phyloP scores from a whole-genome alignment of 2,329 filamentous ascomycete genomes.

The Arthroderma sp. region DNA sequence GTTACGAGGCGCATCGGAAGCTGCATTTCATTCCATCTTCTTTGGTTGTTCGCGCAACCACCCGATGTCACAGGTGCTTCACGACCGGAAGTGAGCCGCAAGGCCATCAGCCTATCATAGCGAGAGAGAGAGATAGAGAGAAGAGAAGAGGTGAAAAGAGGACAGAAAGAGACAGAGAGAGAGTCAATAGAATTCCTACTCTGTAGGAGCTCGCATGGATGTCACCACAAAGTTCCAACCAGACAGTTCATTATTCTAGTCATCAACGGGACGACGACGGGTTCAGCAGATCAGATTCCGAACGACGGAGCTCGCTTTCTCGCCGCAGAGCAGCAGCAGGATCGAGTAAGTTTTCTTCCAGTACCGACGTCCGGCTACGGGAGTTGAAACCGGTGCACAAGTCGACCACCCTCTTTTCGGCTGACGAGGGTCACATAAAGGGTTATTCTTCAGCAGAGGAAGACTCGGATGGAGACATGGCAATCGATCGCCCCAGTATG shows the following conservation, averaged over 20 bases:
- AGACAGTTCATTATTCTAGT: background rate
- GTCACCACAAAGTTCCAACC: constrained; percentile 3
- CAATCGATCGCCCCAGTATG: constrained; percentile 36
- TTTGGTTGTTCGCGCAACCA: constrained; percentile 3
- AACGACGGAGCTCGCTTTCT: constrained; percentile 3
- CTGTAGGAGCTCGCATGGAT: constrained; percentile 9
- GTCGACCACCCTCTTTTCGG: background rate
- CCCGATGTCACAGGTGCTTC: constrained; percentile 5
- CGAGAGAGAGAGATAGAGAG: background rate
- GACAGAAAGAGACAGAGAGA: background rate
- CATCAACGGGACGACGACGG: constrained; percentile 2
- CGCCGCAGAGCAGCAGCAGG: background rate
- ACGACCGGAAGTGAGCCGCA: constrained; percentile 4
- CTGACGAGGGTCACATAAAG: background rate
- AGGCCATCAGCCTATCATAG: constrained; percentile 3
- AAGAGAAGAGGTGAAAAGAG: background rate
- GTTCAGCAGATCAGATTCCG: background rate
- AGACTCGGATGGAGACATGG: constrained; percentile 35
- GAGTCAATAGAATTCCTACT: background rate
- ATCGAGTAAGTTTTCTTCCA: background rate
- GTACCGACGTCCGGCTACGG: background rate
- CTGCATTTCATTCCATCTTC: background rate
- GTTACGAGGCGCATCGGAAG: background rate
- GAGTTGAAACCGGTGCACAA: background rate
- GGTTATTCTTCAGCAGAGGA: constrained; percentile 22